Conservation (phyloP, 176 grass and related monocot species). For the Oryza australiensis region DNA sequence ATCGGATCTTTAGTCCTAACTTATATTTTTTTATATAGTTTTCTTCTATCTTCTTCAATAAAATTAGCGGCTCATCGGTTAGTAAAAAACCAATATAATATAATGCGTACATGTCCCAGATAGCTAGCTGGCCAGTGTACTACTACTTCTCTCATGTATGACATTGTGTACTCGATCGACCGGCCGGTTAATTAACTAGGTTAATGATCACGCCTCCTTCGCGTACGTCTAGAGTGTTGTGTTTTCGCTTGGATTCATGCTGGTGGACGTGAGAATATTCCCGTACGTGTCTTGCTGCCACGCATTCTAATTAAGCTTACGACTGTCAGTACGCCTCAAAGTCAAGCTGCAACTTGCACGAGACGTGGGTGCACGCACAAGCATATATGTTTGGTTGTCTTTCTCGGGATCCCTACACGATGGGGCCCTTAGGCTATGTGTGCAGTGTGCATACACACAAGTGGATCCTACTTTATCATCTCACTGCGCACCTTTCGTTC, state of each 20-base stretch:
- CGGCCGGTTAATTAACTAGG: background rate
- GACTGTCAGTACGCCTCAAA: background rate
- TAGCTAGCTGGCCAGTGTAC: too few relatives aligned
- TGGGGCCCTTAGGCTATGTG: background rate
- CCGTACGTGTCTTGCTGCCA: background rate
- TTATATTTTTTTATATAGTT: too few relatives aligned
- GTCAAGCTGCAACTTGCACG: slow-evolving; percentile 25
- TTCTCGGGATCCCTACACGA: slow-evolving; percentile 40
- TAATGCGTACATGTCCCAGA: too few relatives aligned
- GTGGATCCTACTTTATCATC: slow-evolving; percentile 16
- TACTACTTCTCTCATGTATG: too few relatives aligned
- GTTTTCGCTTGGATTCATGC: slow-evolving; percentile 21
- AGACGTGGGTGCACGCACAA: background rate
- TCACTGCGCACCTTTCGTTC: too few relatives aligned
- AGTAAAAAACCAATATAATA: too few relatives aligned
- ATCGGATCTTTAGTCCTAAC: too few relatives aligned
- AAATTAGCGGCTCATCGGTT: too few relatives aligned
- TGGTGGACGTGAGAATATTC: slow-evolving; percentile 28
- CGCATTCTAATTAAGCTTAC: background rate
- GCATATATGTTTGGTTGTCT: background rate
- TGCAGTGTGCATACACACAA: background rate
- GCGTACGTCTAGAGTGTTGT: background rate
- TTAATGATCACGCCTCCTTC: slow-evolving; percentile 8
- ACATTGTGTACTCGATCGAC: background rate
- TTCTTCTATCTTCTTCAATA: too few relatives aligned